These are phyloP conservation scores for Porpolomopsis calyptriformis DNA, from an alignment of 768 basidiomycete genomes.

Conservation along the genomic window DNA sequence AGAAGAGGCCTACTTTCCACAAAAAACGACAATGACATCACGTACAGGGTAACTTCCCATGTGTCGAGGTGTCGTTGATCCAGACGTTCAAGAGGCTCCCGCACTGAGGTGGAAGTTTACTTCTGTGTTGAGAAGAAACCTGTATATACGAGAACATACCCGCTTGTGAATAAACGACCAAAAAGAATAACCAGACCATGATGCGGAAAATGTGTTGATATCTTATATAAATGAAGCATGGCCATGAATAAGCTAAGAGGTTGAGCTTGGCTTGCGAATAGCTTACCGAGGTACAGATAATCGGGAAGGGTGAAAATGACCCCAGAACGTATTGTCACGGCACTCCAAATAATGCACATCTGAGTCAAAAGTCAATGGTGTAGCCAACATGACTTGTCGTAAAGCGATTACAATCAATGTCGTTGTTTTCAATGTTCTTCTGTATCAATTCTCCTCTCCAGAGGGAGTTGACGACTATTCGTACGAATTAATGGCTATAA, in stretches of 20 bases:
- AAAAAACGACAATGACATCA: slow-evolving; percentile 66
- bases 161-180: slow-evolving; percentile 74
- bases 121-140: neutral
- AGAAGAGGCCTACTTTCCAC: slow-evolving; percentile 57
- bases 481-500: neutral
- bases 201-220: slow-evolving; percentile 84
- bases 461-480: slow-evolving; percentile 62
- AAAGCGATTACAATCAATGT: slow-evolving; percentile 77
- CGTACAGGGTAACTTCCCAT: slow-evolving; percentile 76
- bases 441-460: slow-evolving; percentile 83
- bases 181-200: slow-evolving; percentile 65
- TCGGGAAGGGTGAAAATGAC: slow-evolving; percentile 64
- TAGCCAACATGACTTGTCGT: slow-evolving; percentile 10
- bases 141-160: slow-evolving; percentile 31
- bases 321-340: slow-evolving; percentile 48
- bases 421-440: slow-evolving; percentile 58
- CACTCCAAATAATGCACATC: slow-evolving; percentile 59
- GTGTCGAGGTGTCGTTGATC: slow-evolving; percentile 46
- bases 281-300: slow-evolving; percentile 66
- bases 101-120: slow-evolving; percentile 33
- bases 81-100: slow-evolving; percentile 65
- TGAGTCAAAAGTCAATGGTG: slow-evolving; percentile 17
- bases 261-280: neutral
- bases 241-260: neutral
- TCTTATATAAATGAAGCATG: slow-evolving; percentile 22